A percentile compares a stretch with the other conserved stretches of the same genome.
These are phyloP conservation scores for Achlya hypogyna DNA, from an alignment of 352 stramenopile species.

Conservation along the genomic window DNA sequence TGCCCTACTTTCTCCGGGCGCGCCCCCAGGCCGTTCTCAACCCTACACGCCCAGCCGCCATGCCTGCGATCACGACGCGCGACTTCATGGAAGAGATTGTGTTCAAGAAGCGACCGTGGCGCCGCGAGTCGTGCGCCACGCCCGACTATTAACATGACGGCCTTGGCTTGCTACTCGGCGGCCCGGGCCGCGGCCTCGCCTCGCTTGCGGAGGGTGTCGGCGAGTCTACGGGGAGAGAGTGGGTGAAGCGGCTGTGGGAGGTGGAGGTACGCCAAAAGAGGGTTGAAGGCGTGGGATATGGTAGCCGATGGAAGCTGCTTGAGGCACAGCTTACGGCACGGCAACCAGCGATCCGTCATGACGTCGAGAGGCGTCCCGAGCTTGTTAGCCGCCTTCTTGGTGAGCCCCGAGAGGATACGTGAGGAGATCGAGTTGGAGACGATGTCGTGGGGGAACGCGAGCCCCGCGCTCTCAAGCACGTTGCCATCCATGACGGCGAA, in stretches of 20 bases:
- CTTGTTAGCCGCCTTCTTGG: slow-evolving; percentile 80
- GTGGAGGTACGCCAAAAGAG: slow-evolving; percentile 52
- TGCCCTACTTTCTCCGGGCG: slow-evolving; percentile 72
- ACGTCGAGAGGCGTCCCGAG: slow-evolving; percentile 65
- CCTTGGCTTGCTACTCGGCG: not conserved
- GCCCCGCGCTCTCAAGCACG: slow-evolving; percentile 45
- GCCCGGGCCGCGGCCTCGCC: not conserved
- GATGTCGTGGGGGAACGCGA: slow-evolving; percentile 32
- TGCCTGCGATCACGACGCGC: slow-evolving; percentile 38
- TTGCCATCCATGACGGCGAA: slow-evolving; percentile 36
- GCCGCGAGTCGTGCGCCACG: slow-evolving; percentile 23
- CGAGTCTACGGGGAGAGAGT: not conserved
- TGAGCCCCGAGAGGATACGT: slow-evolving; percentile 62
- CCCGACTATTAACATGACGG: slow-evolving; percentile 11
- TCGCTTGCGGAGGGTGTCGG: not conserved
- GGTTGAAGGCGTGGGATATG: slow-evolving; percentile 48
- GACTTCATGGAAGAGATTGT: slow-evolving; percentile 80
- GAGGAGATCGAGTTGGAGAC: slow-evolving; percentile 63
- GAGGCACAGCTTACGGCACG: slow-evolving; percentile 27
- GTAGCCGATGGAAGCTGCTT: slow-evolving; percentile 7
- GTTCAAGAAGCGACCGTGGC: slow-evolving; percentile 74
- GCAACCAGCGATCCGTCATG: slow-evolving; percentile 80
- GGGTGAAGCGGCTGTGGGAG: not conserved
- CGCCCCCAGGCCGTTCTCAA: slow-evolving; percentile 52
- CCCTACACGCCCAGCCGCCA: slow-evolving; percentile 26